These are phyloP conservation scores for Tarenaya hassleriana DNA, from an alignment of 345 rosid genomes.

Conservation along the genomic window DNA sequence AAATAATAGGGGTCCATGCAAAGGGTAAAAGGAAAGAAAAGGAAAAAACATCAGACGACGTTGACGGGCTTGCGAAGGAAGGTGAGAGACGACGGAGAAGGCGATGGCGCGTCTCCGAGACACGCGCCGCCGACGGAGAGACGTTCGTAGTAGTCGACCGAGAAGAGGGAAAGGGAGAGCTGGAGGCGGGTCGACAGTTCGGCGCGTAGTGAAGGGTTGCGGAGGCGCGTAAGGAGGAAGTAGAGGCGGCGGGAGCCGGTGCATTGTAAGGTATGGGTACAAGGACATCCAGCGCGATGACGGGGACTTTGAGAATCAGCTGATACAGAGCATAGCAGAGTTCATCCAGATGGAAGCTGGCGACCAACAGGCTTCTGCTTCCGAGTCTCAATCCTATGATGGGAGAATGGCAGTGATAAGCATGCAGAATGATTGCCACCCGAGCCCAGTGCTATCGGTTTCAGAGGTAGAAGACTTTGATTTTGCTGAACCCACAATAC, in stretches of 20 bases:
- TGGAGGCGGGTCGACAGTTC: conserved; percentile 54
- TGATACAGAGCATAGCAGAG: conserved; percentile 89
- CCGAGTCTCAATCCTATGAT: conserved; percentile 62
- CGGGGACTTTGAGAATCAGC: conserved; percentile 72
- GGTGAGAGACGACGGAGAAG: conserved; percentile 72
- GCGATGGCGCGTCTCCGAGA: conserved; percentile 31
- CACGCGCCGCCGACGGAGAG: conserved; percentile 34
- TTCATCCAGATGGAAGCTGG: conserved; percentile 93
- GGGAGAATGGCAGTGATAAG: conserved; percentile 96
- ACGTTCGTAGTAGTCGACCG: conserved; percentile 76
- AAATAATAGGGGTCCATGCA: too few relatives aligned
- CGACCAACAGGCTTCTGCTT: conserved; percentile 45
- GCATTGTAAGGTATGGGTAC: conserved; percentile 93
- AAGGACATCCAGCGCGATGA: conserved; percentile 81
- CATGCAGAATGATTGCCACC: conserved; percentile 41
- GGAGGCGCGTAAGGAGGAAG: conserved; percentile 50
- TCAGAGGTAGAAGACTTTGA: conserved; percentile 47
- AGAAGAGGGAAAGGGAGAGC: conserved; percentile 80
- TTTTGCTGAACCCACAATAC: conserved; percentile 33
- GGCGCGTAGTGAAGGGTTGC: conserved; percentile 19
- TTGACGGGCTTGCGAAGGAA: conserved; percentile 85
- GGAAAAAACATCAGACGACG: conserved; percentile 29
- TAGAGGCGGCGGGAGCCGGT: conserved; percentile 79
- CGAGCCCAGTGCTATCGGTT: conserved; percentile 44
- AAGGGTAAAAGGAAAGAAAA: not conserved